Evolutionary conservation across 805 yeast genomes (phyloP).

Genomic region (Ogataea paraovalis): DNA sequence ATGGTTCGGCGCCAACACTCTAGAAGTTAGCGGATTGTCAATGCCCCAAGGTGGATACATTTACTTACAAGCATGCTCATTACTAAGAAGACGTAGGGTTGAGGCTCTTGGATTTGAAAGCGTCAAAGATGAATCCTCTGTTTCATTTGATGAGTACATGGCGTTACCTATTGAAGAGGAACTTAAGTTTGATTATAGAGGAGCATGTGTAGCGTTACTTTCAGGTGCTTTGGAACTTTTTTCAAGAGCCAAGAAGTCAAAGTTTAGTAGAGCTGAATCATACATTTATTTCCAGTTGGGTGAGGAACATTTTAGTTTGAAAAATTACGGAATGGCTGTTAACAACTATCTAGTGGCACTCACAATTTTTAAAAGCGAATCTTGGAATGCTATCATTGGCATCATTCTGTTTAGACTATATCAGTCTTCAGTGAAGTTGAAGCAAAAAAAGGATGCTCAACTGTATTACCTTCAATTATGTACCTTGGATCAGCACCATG

Average conservation of each 20-base stretch:
- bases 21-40: slow-evolving; percentile 19
- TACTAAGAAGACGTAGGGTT: slow-evolving; percentile 25
- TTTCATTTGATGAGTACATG: slow-evolving; percentile 24
- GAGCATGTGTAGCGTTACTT: slow-evolving; percentile 27
- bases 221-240: slow-evolving; percentile 36
- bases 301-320: slow-evolving; percentile 36
- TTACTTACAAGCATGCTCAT: slow-evolving; percentile 36
- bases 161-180: slow-evolving; percentile 25
- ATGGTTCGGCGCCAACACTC: slow-evolving; percentile 17
- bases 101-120: slow-evolving; percentile 8
- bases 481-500: slow-evolving; percentile 15
- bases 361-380: slow-evolving; percentile 35
- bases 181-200: slow-evolving; percentile 15
- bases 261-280: slow-evolving; percentile 37
- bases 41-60: slow-evolving; percentile 43
- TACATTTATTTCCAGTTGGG: slow-evolving; percentile 49
- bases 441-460: slow-evolving; percentile 31
- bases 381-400: slow-evolving; percentile 37
- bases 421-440: slow-evolving; percentile 34
- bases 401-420: slow-evolving; percentile 35
- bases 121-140: neutral
- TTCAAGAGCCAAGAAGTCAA: slow-evolving; percentile 31
- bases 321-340: slow-evolving; percentile 38
- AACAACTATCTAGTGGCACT: slow-evolving; percentile 38
- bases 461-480: slow-evolving; percentile 32